Conservation (phyloP, 2,329 filamentous ascomycete genomes). For the Fusarium begoniae region DNA sequence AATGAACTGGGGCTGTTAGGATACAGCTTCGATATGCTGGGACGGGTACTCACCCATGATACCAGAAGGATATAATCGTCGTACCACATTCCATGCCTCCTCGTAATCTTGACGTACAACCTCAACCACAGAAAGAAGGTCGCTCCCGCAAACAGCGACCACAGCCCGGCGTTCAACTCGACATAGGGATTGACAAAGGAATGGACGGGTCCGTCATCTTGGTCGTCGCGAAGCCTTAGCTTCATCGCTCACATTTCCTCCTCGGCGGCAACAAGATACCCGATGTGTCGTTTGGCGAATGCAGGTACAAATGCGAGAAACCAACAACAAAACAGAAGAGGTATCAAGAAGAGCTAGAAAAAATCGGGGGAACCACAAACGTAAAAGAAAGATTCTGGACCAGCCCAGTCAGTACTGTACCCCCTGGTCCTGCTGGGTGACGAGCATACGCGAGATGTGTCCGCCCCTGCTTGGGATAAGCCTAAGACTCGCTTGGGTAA, state of each 20-base stretch:
- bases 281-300: constrained; percentile 5
- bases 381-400: constrained; percentile 23
- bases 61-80: constrained; percentile 51
- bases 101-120: constrained; percentile 49
- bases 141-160: constrained; percentile 46
- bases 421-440: constrained; percentile 3
- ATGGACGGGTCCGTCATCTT: constrained; percentile 36
- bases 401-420: neutral
- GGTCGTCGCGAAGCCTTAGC: constrained; percentile 37
- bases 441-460: neutral
- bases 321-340: constrained; percentile 7
- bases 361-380: constrained; percentile 7
- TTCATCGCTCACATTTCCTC: constrained; percentile 37
- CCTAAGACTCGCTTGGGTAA: neutral
- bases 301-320: neutral
- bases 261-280: neutral
- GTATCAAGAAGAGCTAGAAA: neutral
- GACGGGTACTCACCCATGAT: constrained; percentile 45
- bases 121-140: constrained; percentile 45
- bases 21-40: neutral
- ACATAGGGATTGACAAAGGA: constrained; percentile 42
- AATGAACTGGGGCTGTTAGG: constrained; percentile 46
- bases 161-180: constrained; percentile 48
- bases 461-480: neutral
- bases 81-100: constrained; percentile 51